Base-by-base conservation (phyloP, 148 eudicot species). In the Fagopyrum esculentum region DNA sequence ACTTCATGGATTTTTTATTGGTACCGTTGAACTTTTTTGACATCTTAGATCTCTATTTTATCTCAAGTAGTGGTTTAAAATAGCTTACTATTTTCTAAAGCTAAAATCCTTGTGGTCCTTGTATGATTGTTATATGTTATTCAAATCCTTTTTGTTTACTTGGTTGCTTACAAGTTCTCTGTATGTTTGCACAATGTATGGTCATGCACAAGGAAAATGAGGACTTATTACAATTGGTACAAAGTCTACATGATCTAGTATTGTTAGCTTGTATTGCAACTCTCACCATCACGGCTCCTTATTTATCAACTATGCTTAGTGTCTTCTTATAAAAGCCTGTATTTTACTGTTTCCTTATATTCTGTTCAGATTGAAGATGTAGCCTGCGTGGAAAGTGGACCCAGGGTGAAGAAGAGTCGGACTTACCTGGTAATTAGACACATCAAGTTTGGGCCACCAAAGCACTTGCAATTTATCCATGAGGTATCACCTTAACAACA, bases 391-490 rank as follows among this genome's bases (percentile, higher is more conserved):
- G 98, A 93, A 81, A 86, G 81, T 75, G 88, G 82, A 46, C 91
- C 95, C n/a, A 76, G 30, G 60, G 78, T 84, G 49, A 93, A 87
- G 77, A 86, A 71, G 46, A 86, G 69, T 72, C 84, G 84, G 76
- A 91, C 91, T 51, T 84, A 70, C 77, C 49, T 86, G 6, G 60
- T 93, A 35, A 90, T 86, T 10, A 83, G 96, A 80, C 98, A 93
- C 78, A 43, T 83, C 64, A 93, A 90, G 82, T 93, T 84, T 77
- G 98, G 96, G 45, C 84, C 84, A 49, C 12, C 87, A 22, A 93
- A 90, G 83, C n/a, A n/a, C n/a, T n/a, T n/a, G n/a, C n/a, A n/a
- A n/a, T n/a, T n/a, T n/a, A n/a, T n/a, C n/a, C n/a, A n/a, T n/a
- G n/a, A n/a, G n/a, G n/a, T n/a, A n/a, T n/a, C n/a, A n/a, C n/a